Conservation (phyloP, 2,329 filamentous ascomycete species). For the Ciborinia camelliae region DNA sequence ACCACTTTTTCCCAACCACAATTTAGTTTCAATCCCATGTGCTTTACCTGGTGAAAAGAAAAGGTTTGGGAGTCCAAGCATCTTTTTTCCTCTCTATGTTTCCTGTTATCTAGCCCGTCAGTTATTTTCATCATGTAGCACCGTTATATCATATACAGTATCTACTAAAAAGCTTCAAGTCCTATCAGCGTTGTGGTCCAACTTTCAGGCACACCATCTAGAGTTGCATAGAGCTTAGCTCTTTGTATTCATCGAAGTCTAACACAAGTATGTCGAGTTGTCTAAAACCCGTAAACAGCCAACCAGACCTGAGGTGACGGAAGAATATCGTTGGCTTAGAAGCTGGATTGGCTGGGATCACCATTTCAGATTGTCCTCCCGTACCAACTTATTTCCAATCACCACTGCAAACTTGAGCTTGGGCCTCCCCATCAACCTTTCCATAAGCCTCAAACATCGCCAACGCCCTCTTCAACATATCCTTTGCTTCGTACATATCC, state of each 20-base stretch:
- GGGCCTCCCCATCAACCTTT: background rate
- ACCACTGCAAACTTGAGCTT: background rate
- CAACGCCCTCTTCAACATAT: constrained; percentile 20
- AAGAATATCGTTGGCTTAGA: background rate
- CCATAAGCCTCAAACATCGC: background rate
- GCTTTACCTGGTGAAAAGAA: background rate
- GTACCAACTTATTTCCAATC: background rate
- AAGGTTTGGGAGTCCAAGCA: background rate
- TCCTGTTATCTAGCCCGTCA: background rate
- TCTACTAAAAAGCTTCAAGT: constrained; percentile 9
- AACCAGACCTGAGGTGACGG: too few relatives aligned
- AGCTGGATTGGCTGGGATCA: background rate
- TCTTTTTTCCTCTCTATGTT: background rate
- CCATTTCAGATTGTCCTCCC: background rate
- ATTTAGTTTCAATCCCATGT: background rate
- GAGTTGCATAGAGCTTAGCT: background rate
- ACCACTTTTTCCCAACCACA: background rate
- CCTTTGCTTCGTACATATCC: constrained; percentile 22
- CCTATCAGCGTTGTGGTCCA: background rate
- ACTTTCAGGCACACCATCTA: background rate
- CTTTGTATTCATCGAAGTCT: background rate
- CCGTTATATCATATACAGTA: background rate
- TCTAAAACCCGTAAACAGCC: background rate
- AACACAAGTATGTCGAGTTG: background rate
- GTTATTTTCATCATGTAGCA: too few relatives aligned